Evolutionary conservation across 140 eudicot species (phyloP), one percentile per base, ranked within the genome.

Genomic region (Flaveria floridana): DNA sequence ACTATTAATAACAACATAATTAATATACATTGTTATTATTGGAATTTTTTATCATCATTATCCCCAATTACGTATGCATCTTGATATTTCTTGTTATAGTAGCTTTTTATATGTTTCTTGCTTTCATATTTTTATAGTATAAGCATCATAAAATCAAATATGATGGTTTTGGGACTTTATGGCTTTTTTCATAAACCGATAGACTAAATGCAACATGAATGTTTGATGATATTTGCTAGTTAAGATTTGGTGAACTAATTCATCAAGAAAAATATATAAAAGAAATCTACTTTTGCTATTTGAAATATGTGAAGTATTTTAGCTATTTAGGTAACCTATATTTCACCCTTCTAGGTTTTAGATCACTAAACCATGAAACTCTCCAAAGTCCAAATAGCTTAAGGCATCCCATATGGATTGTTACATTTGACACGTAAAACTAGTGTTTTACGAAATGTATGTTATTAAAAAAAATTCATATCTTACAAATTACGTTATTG

Each of bases 181-280:
- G 25, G 39, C 9, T 37, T 72, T 11, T 28, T 53, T 18, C 0
- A 12, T 65, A 57, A 56, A 19, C 4, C 4, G 23, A 76, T 14
- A 13, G n/a, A 50, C 39, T 83, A 68, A 80, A 76, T 78, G 74
- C 4, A 82, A 82, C 88, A 86, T 80, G 80, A 56, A 55, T 61
- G 68, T 48, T 78, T 64, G 81, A 81, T 82, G 82, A 73, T 76
- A 72, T 72, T 82, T 78, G 85, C 83, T 81, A 68, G 88, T 83
- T 78, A 80, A 83, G 65, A 86, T 92, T 87, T 75, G 97, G 89
- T 92, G 95, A 89, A 85, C 97, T 65, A 84, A 75, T 68, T 69
- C 68, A 75, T 75, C 52, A 61, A 75, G 37, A 61, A 57, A 53
- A 67, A 1, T 15, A 56, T 44, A 14, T 44, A 44, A 44, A 44